Evolutionary conservation across 306 rosid species (phyloP).

Genomic region (Begonia loranthoides): DNA sequence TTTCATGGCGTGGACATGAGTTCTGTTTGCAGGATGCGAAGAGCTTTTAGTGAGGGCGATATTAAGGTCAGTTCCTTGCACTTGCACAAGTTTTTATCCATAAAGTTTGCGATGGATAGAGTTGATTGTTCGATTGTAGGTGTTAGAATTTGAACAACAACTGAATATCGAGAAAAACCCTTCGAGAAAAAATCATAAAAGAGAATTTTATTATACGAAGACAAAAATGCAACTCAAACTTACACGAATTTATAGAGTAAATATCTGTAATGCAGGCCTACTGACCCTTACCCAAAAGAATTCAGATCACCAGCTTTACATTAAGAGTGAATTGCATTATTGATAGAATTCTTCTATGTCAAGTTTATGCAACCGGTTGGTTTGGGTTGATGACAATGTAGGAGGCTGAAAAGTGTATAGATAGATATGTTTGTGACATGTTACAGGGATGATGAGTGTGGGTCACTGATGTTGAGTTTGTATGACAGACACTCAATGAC

Average conservation of each 20-base stretch:
- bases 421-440: slow-evolving; percentile 35
- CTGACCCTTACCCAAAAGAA: too few species aligned
- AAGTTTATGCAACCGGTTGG: slow-evolving; percentile 1
- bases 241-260: too few species aligned
- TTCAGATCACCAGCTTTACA: too few species aligned
- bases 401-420: slow-evolving; percentile 19
- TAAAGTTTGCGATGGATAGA: not conserved
- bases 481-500: slow-evolving; percentile 68
- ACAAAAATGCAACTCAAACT: too few species aligned
- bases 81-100: not conserved
- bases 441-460: slow-evolving; percentile 17
- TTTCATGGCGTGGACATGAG: slow-evolving; percentile 53
- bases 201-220: too few species aligned
- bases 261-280: too few species aligned
- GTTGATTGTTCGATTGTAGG: not conserved
- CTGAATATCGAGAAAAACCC: too few species aligned
- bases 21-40: slow-evolving; percentile 67
- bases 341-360: not conserved
- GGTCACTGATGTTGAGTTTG: slow-evolving; percentile 36
- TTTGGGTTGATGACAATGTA: slow-evolving; percentile 13
- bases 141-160: not conserved
- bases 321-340: too few species aligned
- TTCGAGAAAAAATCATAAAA: too few species aligned
- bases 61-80: too few species aligned
- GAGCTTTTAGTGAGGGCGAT: slow-evolving; percentile 92